Percentiles rank a stretch among this genome's conserved stretches.
Evolutionary conservation across 176 grass and related monocot genomes (phyloP).

Genomic region (Ananas comosus): DNA sequence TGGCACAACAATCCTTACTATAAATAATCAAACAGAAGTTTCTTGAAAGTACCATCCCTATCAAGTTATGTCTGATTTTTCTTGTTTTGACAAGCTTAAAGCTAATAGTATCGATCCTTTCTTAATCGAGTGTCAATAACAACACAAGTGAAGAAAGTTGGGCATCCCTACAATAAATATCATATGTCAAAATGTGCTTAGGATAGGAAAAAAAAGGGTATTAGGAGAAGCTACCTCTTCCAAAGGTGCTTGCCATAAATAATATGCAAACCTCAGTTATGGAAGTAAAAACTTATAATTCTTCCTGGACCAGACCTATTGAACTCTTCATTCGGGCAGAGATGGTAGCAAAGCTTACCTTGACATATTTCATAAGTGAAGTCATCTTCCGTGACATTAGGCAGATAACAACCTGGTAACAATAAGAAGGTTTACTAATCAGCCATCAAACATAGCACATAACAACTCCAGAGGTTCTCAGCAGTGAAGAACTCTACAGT

Average conservation of each 20-base stretch:
- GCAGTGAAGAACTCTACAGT: not conserved
- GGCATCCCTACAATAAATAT: not conserved
- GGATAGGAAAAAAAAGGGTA: not conserved
- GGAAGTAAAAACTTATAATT: too few relatives aligned
- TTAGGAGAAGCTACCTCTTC: not conserved
- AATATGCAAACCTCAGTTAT: too few relatives aligned
- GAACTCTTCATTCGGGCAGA: conserved; percentile 2
- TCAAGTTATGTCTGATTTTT: not conserved
- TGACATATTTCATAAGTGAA: conserved; percentile 73
- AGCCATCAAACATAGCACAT: not conserved
- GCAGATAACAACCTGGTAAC: conserved; percentile 80
- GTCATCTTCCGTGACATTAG: conserved; percentile 74
- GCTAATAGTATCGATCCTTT: not conserved
- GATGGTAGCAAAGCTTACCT: conserved; percentile 41
- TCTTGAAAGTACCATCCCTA: too few relatives aligned
- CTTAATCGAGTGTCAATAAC: not conserved
- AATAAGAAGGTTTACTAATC: conserved; percentile 18
- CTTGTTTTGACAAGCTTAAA: not conserved
- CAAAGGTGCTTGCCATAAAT: not conserved
- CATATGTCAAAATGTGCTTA: not conserved
- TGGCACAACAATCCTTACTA: too few relatives aligned
- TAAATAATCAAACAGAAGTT: too few relatives aligned
- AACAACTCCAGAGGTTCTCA: not conserved
- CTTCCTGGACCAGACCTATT: not conserved
- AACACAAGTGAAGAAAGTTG: not conserved